Evolutionary conservation across 2,329 filamentous ascomycete genomes (phyloP).

Genomic region (Ophiostoma montium): DNA sequence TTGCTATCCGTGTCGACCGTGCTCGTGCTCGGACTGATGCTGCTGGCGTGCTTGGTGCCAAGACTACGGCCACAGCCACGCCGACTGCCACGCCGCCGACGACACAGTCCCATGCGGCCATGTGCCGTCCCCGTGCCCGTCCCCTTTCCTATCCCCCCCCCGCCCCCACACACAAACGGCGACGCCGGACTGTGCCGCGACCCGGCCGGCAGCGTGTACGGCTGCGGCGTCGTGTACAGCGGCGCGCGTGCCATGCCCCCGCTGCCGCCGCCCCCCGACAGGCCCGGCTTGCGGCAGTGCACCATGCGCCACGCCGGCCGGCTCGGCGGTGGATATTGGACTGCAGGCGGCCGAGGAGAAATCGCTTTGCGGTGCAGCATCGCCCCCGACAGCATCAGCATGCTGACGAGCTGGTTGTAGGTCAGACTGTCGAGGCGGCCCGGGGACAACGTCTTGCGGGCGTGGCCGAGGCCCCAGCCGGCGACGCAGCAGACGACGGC

Average conservation of each 20-base stretch:
- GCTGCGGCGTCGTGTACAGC: background rate
- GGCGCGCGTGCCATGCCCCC: background rate
- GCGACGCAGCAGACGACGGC: conserved; percentile 5
- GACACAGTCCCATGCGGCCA: too few species aligned
- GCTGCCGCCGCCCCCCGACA: too few species aligned
- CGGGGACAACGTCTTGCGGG: background rate
- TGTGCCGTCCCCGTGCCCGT: too few species aligned
- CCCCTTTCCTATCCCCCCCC: background rate
- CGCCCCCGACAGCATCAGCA: conserved; percentile 8
- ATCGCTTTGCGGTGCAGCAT: conserved; percentile 4
- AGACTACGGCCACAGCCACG: too few species aligned
- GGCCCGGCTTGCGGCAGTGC: background rate
- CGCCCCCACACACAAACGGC: background rate
- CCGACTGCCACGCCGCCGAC: too few species aligned
- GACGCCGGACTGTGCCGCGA: background rate
- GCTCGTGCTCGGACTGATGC: too few species aligned
- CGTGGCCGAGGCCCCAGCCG: conserved; percentile 11
- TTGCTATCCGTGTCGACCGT: too few species aligned
- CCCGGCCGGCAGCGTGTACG: background rate
- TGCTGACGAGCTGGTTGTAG: conserved; percentile 5
- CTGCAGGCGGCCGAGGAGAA: too few species aligned
- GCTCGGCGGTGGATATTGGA: too few species aligned
- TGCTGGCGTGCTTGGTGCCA: too few species aligned
- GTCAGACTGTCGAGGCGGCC: background rate
- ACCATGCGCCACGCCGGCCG: background rate